Evolutionary conservation across 2,329 filamentous ascomycete genomes (phyloP).

Genomic region (Tolypocladium tundrense): DNA sequence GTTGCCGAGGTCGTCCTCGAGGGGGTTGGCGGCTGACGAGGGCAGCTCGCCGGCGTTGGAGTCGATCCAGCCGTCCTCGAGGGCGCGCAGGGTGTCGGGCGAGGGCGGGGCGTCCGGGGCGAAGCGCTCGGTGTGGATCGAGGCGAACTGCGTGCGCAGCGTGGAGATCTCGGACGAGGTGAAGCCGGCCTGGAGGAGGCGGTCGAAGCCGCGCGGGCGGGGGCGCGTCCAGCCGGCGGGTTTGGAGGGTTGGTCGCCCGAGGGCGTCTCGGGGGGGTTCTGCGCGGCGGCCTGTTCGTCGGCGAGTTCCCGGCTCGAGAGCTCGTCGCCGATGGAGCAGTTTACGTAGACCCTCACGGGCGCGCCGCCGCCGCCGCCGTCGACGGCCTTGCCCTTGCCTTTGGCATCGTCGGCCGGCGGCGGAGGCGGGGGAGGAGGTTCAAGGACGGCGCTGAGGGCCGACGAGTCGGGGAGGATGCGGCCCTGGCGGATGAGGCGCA

Average conservation of each 20-base stretch:
- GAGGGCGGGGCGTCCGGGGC: constrained; percentile 85
- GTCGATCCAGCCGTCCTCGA: constrained; percentile 92
- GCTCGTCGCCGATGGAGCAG: constrained; percentile 75
- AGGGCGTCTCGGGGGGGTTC: constrained; percentile 27
- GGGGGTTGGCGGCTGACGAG: constrained; percentile 22
- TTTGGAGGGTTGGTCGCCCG: constrained; percentile 42
- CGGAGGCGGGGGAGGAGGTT: constrained; percentile 49
- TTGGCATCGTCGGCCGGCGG: constrained; percentile 24
- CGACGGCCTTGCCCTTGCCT: constrained; percentile 50
- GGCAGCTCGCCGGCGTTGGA: constrained; percentile 38
- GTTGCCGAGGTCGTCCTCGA: constrained; percentile 39
- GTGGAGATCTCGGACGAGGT: constrained; percentile 72
- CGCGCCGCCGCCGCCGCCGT: constrained; percentile 2
- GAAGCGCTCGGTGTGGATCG: constrained; percentile 70
- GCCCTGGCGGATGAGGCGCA: constrained; percentile 85
- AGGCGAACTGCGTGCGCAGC: constrained; percentile 78
- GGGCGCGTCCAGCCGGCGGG: constrained; percentile 24
- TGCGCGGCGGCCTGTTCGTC: constrained; percentile 47
- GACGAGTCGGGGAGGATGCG: constrained; percentile 70
- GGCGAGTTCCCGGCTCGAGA: constrained; percentile 59
- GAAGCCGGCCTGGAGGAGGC: constrained; percentile 73
- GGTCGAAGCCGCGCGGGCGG: constrained; percentile 67
- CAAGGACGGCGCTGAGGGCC: constrained; percentile 58
- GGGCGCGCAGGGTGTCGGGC: constrained; percentile 59
- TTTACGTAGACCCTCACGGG: constrained; percentile 68